Evolutionary conservation across 768 basidiomycete species (phyloP).

Genomic region (Austroboletus festivus): DNA sequence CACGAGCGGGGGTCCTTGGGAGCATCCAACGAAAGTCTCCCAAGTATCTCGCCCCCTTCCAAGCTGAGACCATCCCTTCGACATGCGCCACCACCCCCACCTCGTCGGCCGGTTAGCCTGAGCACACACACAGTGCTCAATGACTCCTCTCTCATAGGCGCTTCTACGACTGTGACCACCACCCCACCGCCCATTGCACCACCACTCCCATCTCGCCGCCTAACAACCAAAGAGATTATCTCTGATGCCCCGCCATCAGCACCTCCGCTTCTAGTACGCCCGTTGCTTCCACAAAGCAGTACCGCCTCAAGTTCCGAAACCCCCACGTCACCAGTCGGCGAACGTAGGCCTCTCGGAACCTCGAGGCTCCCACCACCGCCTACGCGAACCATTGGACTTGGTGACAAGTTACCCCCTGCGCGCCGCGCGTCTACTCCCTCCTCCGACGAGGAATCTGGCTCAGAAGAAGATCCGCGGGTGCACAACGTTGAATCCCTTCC

Average conservation of each 20-base stretch:
- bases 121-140: not conserved
- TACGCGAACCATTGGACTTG: conserved; percentile 64
- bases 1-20: conserved; percentile 14
- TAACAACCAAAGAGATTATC: conserved; percentile 7
- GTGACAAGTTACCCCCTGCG: conserved; percentile 66
- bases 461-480: conserved; percentile 55
- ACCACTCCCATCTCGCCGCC: conserved; percentile 41
- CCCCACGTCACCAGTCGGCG: conserved; percentile 12
- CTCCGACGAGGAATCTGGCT: conserved; percentile 54
- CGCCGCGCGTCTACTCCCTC: conserved; percentile 43
- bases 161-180: conserved; percentile 6
- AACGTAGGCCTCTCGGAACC: conserved; percentile 28
- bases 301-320: conserved; percentile 13
- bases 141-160: not conserved
- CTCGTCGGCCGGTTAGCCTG: conserved; percentile 11
- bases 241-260: conserved; percentile 7
- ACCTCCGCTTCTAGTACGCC: conserved; percentile 40
- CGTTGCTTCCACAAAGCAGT: not conserved
- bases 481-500: conserved; percentile 55
- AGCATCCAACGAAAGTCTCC: conserved; percentile 24
- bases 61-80: conserved; percentile 26
- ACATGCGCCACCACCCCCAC: conserved; percentile 21
- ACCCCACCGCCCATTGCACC: conserved; percentile 25
- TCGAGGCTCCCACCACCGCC: conserved; percentile 66
- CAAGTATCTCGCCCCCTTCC: conserved; percentile 6